phyloP scores from a whole-genome alignment of 78 protist genomes.

The Planoprotostelium fungivorum region DNA sequence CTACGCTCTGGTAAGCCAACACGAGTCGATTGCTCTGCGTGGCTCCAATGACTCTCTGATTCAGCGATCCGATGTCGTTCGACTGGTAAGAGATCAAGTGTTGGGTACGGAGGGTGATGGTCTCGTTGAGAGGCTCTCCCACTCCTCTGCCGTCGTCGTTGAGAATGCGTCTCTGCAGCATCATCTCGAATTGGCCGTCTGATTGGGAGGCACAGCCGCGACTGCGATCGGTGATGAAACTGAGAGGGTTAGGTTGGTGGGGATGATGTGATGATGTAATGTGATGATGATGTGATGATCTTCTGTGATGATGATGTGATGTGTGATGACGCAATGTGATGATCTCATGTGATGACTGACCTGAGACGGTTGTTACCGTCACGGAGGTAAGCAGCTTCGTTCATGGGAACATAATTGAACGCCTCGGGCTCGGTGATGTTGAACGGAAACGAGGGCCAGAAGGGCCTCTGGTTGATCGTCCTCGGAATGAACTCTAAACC shows the following conservation, averaged over 20 bases:
- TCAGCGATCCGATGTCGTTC: not conserved
- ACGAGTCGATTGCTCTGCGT: not conserved
- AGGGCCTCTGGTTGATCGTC: slow-evolving; percentile 40
- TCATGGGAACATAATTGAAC: slow-evolving; percentile 85
- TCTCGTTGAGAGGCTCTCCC: slow-evolving; percentile 85
- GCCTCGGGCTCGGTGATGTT: slow-evolving; percentile 66
- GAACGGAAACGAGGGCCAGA: slow-evolving; percentile 31
- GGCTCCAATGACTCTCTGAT: not conserved
- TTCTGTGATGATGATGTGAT: too few relatives aligned
- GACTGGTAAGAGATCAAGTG: not conserved
- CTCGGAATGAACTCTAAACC: slow-evolving; percentile 82
- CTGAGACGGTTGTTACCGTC: slow-evolving; percentile 18
- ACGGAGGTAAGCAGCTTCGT: slow-evolving; percentile 35
- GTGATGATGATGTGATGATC: too few relatives aligned
- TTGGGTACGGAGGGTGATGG: not conserved
- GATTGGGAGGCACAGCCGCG: slow-evolving; percentile 43
- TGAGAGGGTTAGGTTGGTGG: slow-evolving; percentile 7
- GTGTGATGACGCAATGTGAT: too few relatives aligned
- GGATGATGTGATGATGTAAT: too few relatives aligned
- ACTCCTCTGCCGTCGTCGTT: slow-evolving; percentile 87
- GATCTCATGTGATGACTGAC: too few relatives aligned
- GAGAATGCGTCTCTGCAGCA: slow-evolving; percentile 77
- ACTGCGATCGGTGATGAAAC: slow-evolving; percentile 55
- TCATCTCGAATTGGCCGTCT: slow-evolving; percentile 73
- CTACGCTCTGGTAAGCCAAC: not conserved